Evolutionary conservation across 1,284 basidiomycete species (phyloP), one percentile per base, ranked within the genome.

Genomic region (Cutaneotrichosporon arboriforme): DNA sequence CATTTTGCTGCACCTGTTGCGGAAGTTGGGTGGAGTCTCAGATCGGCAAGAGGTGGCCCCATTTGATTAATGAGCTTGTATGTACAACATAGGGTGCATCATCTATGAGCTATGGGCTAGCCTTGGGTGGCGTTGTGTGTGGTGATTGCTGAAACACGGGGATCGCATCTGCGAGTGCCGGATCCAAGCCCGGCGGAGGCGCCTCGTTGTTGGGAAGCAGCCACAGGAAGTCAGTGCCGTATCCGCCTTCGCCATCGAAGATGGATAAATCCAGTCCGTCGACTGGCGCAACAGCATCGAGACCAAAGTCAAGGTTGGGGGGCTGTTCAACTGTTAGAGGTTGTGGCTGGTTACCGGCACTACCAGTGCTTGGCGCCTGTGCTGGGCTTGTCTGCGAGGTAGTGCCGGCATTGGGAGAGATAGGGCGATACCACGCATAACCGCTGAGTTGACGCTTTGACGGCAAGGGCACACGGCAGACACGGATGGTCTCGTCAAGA

Each of bases 401-500:
- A 4, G 4, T 15, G 40, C 40, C 14, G 21, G 40, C 15, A 8
- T 38, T 15, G 4, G 40, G 40, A 10, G 21, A 41, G 21, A 41
- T 41, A 14, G 53, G 53, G 4, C 53, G 48, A 18, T 55, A 51
- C 53, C 53, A 55, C 21, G 39, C 47, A 26, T 49, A 49, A 4
- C 17, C 14, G 38, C 26, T 40, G 5, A 7, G n/a, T 13, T 10
- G 39, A 15, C 14, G 46, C 22, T 18, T 17, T n/a, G n/a, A 20
- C n/a, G 3, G 48, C 14, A 13, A 33, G 34, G 46, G 3, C 13
- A 53, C 42, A 3, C 44, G 45, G 46, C 51, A 53, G 4, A 53
- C 46, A 4, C 51, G 44, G 10, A 45, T 52, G 4, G 57, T 58
- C 43, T 58, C 57, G 40, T 54, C 50, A 4, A 58, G 38, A 1